Evolutionary conservation across 1,139 yeast species (phyloP), one percentile per base, ranked within the genome.

Genomic region (Blastobotrys malaysiensis): DNA sequence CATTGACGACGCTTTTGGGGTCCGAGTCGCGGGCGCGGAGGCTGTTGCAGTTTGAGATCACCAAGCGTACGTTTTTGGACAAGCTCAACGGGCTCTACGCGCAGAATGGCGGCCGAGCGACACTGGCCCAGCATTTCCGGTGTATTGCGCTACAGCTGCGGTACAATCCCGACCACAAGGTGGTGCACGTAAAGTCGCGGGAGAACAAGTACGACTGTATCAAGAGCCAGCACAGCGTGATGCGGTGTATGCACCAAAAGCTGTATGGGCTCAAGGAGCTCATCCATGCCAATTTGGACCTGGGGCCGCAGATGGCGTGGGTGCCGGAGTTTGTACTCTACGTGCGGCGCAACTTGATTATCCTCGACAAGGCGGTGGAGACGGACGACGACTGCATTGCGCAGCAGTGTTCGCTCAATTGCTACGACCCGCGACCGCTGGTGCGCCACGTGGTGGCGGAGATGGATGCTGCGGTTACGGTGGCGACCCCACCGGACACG

Each of bases 381-480:
- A 45, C 61, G 27, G 67, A 63, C 53, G 54, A 55, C 31, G 66
- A 64, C 36, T 63, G 61, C 51, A 51, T 63, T 7, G 51, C 61
- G 6, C 64, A 63, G 56, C 66, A 62, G 51, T 61, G 65, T 44
- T 54, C 57, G 4, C 53, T 57, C 52, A 64, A 63, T 52, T 54
- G 59, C 50, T 64, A 61, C 48, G 55, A 58, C 49, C 51, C 59
- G 31, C 24, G 47, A 21, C 18, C 45, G 24, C 13, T 54, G 19
- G 43, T 50, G 9, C 19, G 13, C 7, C 20, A 22, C 9, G 45
- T 45, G n/a, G 16, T 44, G n/a, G 18, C 18, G 9, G 53, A 27
- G 31, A 43, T 44, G 53, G 39, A 13, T 26, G 19, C 31, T 14
- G 22, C 24, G 3, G 43, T 9, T 9, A 21, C 43, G 5, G 48